A percentile compares a stretch with the other conserved stretches of the same genome.
Evolutionary conservation across 2,329 filamentous ascomycete species (phyloP).

Genomic region (Colletotrichum eremochloae): DNA sequence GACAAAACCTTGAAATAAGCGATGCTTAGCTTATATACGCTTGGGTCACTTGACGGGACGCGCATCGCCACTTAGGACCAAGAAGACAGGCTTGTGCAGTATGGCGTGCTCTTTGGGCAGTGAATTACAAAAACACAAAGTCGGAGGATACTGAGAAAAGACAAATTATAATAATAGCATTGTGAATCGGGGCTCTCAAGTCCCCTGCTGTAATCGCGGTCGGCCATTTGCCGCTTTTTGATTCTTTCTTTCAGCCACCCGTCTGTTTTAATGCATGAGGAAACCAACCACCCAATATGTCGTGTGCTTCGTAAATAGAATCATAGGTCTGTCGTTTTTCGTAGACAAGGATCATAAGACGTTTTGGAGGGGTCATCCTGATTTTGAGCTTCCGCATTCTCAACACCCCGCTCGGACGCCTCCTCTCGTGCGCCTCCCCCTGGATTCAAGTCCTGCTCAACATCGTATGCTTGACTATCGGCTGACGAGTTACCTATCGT

Average conservation of each 20-base stretch:
- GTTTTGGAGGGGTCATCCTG: background rate
- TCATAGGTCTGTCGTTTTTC: background rate
- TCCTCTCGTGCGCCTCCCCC: background rate
- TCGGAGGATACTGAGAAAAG: background rate
- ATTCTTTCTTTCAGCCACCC: background rate
- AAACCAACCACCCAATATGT: no score
- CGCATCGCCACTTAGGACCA: background rate
- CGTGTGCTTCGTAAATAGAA: background rate
- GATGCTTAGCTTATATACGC: background rate
- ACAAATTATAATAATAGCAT: background rate
- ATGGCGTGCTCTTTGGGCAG: background rate
- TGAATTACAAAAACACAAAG: background rate
- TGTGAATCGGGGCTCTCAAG: background rate
- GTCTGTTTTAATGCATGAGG: background rate
- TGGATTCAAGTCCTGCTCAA: background rate
- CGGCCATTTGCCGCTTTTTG: background rate
- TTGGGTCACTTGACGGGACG: background rate
- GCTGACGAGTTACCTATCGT: background rate
- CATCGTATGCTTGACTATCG: background rate
- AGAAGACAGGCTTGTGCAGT: no score
- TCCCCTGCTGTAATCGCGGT: background rate
- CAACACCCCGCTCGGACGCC: no score
- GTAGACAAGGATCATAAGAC: background rate
- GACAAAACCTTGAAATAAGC: background rate
- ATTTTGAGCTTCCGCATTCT: background rate